Evolutionary conservation across 1,284 basidiomycete genomes (phyloP), one percentile per base, ranked within the genome.

Genomic region (Agaricales sp.): DNA sequence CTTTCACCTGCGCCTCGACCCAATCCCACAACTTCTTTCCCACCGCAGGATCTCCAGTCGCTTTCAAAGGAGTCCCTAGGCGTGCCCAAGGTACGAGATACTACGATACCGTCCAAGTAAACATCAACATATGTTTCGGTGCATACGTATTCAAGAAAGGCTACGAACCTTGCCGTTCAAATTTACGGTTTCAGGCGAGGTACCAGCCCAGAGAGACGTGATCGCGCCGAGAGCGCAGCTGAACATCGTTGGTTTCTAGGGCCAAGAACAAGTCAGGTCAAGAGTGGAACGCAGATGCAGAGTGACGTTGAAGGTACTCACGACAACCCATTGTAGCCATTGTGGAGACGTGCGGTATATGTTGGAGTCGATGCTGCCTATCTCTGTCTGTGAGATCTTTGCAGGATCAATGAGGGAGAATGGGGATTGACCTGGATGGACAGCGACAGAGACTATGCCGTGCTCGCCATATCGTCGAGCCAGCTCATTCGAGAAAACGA

Each of bases 171-270:
- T 61, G 4, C 65, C 65, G 39, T 61, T 61, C 2, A 60, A 37
- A 2, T 55, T 55, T 6, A 52, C 54, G 0, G 57, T 61, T 21
- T 64, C 59, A 0, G 63, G 59, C 2, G 62, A 52, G 1, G 68
- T 68, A 2, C 63, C 70, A 0, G 63, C 68, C 52, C 61, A 70
- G 3, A 71, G 55, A 48, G 64, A 64, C 1, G 66, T 71, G n/a
- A 66, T 54, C 0, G 67, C 67, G 2, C 68, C 68, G 35, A 56
- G 52, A 51, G 61, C 52, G 55, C 50, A 16, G 54, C 51, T 21
- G 26, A 24, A 43, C 16, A 18, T 39, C 49, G 11, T 51, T 14
- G 21, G 25, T 6, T 51, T 16, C 39, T 26, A 12, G 16, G 11
- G 43, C 20, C 25, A 48, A 3, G 39, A 22, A 12, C 26, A 24